Percentiles rank a stretch among this genome's conserved stretches.
phyloP scores from a whole-genome alignment of 2,329 filamentous ascomycete species.

The Neofusicoccum ribis region DNA sequence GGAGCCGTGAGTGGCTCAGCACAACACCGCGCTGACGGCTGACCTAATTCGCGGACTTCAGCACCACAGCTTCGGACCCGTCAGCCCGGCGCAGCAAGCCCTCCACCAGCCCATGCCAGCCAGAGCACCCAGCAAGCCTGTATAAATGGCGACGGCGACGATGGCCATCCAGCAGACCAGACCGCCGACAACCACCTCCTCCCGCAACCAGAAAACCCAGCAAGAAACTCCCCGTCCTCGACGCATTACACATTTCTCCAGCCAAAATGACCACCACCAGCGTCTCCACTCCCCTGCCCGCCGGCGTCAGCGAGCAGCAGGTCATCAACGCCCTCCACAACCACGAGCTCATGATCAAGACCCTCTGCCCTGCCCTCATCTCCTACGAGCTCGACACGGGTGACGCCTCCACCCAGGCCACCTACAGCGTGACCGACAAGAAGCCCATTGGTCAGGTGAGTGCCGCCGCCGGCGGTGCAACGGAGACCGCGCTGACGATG shows the following conservation, averaged over 20 bases:
- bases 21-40: background rate
- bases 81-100: background rate
- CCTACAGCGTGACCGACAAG: slow-evolving; percentile 41
- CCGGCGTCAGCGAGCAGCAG: slow-evolving; percentile 26
- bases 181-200: background rate
- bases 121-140: background rate
- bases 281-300: slow-evolving; percentile 37
- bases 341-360: slow-evolving; percentile 43
- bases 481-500: slow-evolving; percentile 17
- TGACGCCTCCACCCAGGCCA: slow-evolving; percentile 30
- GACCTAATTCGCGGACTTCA: slow-evolving; percentile 9
- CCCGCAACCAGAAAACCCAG: background rate
- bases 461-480: slow-evolving; percentile 11
- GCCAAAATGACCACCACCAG: slow-evolving; percentile 38
- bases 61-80: background rate
- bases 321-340: slow-evolving; percentile 40
- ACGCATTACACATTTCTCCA: background rate
- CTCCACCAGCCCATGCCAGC: background rate
- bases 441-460: slow-evolving; percentile 39
- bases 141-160: slow-evolving; percentile 6
- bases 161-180: background rate
- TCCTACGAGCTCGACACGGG: slow-evolving; percentile 37
- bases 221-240: background rate
- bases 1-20: slow-evolving; percentile 19
- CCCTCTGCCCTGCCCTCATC: slow-evolving; percentile 37